Conservation (phyloP, 2,329 filamentous ascomycete species). For the Cercospora citrullina region DNA sequence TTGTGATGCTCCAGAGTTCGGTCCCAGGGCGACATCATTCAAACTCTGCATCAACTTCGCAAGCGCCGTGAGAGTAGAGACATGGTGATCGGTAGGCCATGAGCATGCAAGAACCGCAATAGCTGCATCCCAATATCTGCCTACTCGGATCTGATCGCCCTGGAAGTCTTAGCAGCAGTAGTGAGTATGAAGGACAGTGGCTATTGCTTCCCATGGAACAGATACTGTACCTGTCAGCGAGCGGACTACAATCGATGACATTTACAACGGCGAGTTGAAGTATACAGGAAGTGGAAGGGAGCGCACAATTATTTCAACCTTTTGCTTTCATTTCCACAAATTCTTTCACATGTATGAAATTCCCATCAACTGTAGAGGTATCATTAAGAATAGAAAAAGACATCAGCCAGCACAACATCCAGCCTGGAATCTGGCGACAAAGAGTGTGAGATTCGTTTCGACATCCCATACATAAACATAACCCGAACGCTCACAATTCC, state of each 20-base stretch:
- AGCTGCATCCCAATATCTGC: neutral
- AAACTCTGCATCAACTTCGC: too few species aligned
- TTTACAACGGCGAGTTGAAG: too few species aligned
- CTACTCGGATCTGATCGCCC: neutral
- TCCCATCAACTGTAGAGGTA: conserved; percentile 23
- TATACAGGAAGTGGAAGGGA: neutral
- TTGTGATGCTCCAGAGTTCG: neutral
- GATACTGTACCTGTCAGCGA: too few species aligned
- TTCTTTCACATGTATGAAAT: neutral
- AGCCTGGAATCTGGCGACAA: neutral
- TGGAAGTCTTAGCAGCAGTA: neutral
- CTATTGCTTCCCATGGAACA: too few species aligned
- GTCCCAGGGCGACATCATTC: neutral
- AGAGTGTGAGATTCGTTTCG: conserved; percentile 10
- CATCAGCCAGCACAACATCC: conserved; percentile 7
- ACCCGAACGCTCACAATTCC: conserved; percentile 8
- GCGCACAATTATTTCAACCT: conserved; percentile 12
- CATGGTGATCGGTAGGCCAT: neutral
- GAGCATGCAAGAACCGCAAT: neutral
- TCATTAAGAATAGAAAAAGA: conserved; percentile 22
- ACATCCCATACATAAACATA: conserved; percentile 12
- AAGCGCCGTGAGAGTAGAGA: neutral
- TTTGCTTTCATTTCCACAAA: conserved; percentile 15
- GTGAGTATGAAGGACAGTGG: neutral
- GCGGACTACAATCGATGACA: too few species aligned